phyloP scores from a whole-genome alignment of 768 basidiomycete species.

The Boletus edulis region DNA sequence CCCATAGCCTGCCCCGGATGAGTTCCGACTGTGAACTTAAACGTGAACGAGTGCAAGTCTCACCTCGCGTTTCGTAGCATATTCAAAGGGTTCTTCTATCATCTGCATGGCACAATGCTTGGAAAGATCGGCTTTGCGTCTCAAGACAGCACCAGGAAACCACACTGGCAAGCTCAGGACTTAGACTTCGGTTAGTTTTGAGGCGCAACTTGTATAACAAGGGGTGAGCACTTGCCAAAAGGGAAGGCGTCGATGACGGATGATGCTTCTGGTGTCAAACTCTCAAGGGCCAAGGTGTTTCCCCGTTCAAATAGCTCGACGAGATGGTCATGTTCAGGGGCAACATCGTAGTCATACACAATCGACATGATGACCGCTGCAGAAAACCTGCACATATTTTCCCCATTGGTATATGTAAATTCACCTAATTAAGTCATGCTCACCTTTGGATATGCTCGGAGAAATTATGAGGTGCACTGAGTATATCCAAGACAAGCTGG shows the following conservation, averaged over 20 bases:
- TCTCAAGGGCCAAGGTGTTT: slow-evolving; percentile 8
- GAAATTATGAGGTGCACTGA: slow-evolving; percentile 4
- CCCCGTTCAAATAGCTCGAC: slow-evolving; percentile 38
- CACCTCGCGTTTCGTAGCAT: slow-evolving; percentile 12
- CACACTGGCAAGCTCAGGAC: slow-evolving; percentile 24
- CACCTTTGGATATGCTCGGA: slow-evolving; percentile 7
- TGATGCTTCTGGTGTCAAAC: slow-evolving; percentile 11
- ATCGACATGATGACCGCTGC: slow-evolving; percentile 39
- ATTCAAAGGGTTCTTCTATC: slow-evolving; percentile 16
- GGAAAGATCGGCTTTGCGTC: slow-evolving; percentile 16
- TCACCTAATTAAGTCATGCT: background rate
- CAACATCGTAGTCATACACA: slow-evolving; percentile 40
- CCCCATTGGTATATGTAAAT: no score
- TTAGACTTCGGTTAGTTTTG: background rate
- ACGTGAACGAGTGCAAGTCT: background rate
- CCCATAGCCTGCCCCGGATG: slow-evolving; percentile 8
- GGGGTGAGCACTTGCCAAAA: slow-evolving; percentile 11
- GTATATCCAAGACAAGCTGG: slow-evolving; percentile 15
- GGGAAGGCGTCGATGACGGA: slow-evolving; percentile 11
- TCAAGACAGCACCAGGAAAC: slow-evolving; percentile 28
- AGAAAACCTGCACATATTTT: slow-evolving; percentile 10
- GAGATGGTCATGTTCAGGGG: slow-evolving; percentile 36
- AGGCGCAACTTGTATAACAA: background rate
- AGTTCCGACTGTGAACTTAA: background rate
- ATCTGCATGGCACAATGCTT: slow-evolving; percentile 6